A percentile compares a stretch with the other conserved stretches of the same genome.
Evolutionary conservation across 768 basidiomycete genomes (phyloP).

Genomic region (Dendrothele bispora): DNA sequence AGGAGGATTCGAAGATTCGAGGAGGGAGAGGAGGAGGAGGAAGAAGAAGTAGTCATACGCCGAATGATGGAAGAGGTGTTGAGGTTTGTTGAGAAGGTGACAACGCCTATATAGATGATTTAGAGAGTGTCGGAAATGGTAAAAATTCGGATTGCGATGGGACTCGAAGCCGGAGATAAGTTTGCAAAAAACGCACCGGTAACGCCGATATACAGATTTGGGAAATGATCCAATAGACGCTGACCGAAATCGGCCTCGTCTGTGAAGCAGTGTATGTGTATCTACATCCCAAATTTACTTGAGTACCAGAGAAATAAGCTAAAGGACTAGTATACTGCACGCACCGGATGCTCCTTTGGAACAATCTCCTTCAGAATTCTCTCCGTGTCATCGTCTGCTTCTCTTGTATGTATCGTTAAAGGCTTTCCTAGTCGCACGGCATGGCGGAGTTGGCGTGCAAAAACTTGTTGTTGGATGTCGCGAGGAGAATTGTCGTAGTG

Average conservation of each 20-base stretch:
- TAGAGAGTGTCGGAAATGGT: too few relatives aligned
- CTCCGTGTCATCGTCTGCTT: slow-evolving; percentile 83
- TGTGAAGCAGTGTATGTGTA: slow-evolving; percentile 89
- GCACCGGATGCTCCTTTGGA: slow-evolving; percentile 66
- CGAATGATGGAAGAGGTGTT: slow-evolving; percentile 72
- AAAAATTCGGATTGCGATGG: too few relatives aligned
- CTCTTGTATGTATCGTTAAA: slow-evolving; percentile 83
- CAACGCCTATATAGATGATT: slow-evolving; percentile 52
- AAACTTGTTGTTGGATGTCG: slow-evolving; percentile 63
- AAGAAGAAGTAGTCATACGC: slow-evolving; percentile 37
- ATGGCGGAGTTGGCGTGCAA: slow-evolving; percentile 64
- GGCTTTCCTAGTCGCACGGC: slow-evolving; percentile 74
- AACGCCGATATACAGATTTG: slow-evolving; percentile 81
- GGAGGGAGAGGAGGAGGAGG: slow-evolving; percentile 9
- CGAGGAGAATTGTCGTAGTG: slow-evolving; percentile 81
- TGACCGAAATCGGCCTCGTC: slow-evolving; percentile 75
- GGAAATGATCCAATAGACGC: slow-evolving; percentile 72
- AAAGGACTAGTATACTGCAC: slow-evolving; percentile 10
- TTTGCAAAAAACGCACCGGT: slow-evolving; percentile 47
- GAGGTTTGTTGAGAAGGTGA: slow-evolving; percentile 74
- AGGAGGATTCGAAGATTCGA: slow-evolving; percentile 53
- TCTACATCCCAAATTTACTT: slow-evolving; percentile 42
- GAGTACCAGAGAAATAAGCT: not conserved
- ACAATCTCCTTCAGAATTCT: slow-evolving; percentile 75
- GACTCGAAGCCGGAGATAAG: not conserved